Evolutionary conservation across 75 land plant species (phyloP).

Genomic region (Cunninghamia lanceolata): DNA sequence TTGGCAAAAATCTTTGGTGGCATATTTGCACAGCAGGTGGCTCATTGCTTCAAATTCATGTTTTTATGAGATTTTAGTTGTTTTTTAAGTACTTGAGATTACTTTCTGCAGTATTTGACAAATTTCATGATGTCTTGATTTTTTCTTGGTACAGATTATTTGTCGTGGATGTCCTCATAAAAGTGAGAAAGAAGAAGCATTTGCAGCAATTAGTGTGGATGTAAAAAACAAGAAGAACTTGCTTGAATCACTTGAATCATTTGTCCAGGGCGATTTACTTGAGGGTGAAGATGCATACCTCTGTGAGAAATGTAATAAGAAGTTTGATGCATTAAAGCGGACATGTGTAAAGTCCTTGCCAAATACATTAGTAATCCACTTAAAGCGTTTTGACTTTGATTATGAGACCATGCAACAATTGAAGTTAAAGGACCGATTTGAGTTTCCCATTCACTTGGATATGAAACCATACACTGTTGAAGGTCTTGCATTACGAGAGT

Average conservation of each 20-base stretch:
- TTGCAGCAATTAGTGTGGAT: slow-evolving; percentile 36
- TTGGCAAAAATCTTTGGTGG: slow-evolving; percentile 37
- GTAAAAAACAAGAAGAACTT: slow-evolving; percentile 34
- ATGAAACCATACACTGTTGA: slow-evolving; percentile 35
- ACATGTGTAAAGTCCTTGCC: slow-evolving; percentile 28
- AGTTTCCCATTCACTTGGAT: slow-evolving; percentile 29
- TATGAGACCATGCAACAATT: slow-evolving; percentile 35
- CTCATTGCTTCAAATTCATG: background rate
- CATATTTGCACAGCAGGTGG: slow-evolving; percentile 34
- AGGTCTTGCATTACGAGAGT: slow-evolving; percentile 22
- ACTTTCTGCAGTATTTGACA: background rate
- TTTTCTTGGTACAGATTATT: slow-evolving; percentile 13
- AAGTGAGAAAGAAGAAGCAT: slow-evolving; percentile 32
- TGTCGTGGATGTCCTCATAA: slow-evolving; percentile 33
- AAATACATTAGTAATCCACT: slow-evolving; percentile 25
- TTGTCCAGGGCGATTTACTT: slow-evolving; percentile 32
- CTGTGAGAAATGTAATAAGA: slow-evolving; percentile 35
- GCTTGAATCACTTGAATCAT: slow-evolving; percentile 31
- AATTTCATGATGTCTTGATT: background rate
- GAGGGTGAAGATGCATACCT: slow-evolving; percentile 37
- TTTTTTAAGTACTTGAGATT: background rate
- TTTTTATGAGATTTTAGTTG: no score
- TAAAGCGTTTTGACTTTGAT: slow-evolving; percentile 36
- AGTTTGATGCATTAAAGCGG: slow-evolving; percentile 33
- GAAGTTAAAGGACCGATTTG: slow-evolving; percentile 29